These are phyloP conservation scores for Caryopteris hybrid DNA, from an alignment of 305 asterid genomes.

Conservation along the genomic window DNA sequence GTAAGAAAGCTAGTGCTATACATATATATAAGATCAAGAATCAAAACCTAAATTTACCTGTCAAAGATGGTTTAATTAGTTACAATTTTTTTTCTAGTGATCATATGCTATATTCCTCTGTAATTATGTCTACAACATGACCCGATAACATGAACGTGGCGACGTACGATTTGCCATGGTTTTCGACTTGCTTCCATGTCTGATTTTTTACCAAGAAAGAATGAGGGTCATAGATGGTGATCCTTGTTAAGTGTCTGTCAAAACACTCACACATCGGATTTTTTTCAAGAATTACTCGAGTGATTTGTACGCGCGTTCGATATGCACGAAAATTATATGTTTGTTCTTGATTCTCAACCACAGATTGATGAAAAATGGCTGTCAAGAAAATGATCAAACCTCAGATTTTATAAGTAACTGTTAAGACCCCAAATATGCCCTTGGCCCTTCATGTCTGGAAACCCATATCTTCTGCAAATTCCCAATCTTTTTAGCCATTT, in stretches of 20 bases:
- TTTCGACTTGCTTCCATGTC: neutral
- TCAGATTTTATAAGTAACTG: conserved; percentile 15
- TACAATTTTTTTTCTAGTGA: too few species aligned
- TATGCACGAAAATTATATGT: too few species aligned
- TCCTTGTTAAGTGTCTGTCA: neutral
- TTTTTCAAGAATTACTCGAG: neutral
- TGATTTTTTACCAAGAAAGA: neutral
- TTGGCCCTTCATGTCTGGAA: conserved; percentile 41
- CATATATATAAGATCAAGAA: conserved; percentile 10
- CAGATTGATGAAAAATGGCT: neutral
- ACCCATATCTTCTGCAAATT: conserved; percentile 39
- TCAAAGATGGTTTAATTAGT: conserved; percentile 10
- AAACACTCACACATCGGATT: too few species aligned
- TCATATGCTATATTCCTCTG: too few species aligned
- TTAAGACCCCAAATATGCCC: conserved; percentile 30
- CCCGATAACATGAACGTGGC: neutral
- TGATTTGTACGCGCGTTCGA: neutral
- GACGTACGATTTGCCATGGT: neutral
- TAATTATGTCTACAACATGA: neutral
- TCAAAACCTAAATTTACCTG: conserved; percentile 13
- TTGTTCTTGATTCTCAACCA: neutral
- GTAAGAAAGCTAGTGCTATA: conserved; percentile 5
- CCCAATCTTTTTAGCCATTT: conserved; percentile 26
- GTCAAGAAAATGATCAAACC: neutral
- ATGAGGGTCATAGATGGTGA: neutral